Evolutionary conservation across 1,284 basidiomycete genomes (phyloP).

Genomic region (Tylopilus orsonianus): DNA sequence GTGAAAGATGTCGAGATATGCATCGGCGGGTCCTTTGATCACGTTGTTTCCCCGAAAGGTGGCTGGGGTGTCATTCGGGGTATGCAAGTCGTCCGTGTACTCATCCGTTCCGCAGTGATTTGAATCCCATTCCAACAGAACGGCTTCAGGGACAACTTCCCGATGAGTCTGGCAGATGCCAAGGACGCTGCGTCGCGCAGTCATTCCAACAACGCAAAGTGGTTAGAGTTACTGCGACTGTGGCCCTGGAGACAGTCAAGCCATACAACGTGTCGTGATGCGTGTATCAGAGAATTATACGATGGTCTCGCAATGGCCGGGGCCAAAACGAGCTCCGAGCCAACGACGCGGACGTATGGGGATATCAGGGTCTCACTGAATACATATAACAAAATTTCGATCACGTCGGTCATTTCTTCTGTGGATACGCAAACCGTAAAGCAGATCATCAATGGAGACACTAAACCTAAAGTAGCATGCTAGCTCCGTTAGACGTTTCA

Average conservation of each 20-base stretch:
- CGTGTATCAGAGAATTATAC: conserved; percentile 35
- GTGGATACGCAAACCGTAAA: conserved; percentile 44
- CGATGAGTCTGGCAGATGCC: conserved; percentile 7
- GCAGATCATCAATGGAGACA: conserved; percentile 49
- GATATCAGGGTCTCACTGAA: too few species aligned
- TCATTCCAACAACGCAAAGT: conserved; percentile 3
- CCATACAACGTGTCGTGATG: not conserved
- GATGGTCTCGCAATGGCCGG: conserved; percentile 45
- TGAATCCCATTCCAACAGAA: not conserved
- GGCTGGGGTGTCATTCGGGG: conserved; percentile 37
- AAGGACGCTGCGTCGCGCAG: not conserved
- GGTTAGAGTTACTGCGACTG: not conserved
- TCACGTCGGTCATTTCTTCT: not conserved
- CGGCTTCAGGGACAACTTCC: conserved; percentile 1
- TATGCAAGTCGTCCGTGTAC: conserved; percentile 2
- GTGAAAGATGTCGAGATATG: conserved; percentile 35
- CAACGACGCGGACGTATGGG: conserved; percentile 44
- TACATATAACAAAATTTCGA: too few species aligned
- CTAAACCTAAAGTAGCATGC: conserved; percentile 53
- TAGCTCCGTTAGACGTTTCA: conserved; percentile 41
- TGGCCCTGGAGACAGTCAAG: not conserved
- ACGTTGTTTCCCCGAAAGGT: conserved; percentile 46
- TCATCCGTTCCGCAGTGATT: not conserved
- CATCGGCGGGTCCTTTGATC: conserved; percentile 48
- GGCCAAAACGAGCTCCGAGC: conserved; percentile 46